Conservation (phyloP, 2,329 filamentous ascomycete genomes). For the Ascochyta viciae-villosae region DNA sequence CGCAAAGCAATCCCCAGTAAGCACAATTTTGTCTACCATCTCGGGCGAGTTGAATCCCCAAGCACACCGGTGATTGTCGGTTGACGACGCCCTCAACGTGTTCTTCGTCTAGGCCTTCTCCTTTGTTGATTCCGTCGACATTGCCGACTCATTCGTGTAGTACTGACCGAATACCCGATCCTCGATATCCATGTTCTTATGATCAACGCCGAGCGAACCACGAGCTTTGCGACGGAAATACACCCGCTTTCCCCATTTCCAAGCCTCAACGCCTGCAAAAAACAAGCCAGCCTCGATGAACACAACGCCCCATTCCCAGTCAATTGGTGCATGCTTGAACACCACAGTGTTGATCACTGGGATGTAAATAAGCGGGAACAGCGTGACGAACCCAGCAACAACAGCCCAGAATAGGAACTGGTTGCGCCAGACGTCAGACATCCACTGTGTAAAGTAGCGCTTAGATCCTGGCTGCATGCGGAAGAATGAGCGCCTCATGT, state of each 20-base stretch:
- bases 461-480: conserved; percentile 71
- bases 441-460: conserved; percentile 63
- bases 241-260: conserved; percentile 71
- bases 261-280: conserved; percentile 68
- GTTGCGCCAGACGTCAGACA: conserved; percentile 73
- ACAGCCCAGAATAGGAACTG: conserved; percentile 64
- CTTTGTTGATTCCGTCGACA: conserved; percentile 1
- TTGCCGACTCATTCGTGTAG: conserved; percentile 3
- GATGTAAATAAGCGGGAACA: conserved; percentile 65
- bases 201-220: conserved; percentile 1
- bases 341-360: conserved; percentile 70
- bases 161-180: conserved; percentile 16
- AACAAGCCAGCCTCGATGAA: conserved; percentile 68
- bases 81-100: not conserved
- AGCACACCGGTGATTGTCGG: not conserved
- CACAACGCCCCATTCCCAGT: conserved; percentile 74
- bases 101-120: conserved; percentile 5
- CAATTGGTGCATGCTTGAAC: conserved; percentile 70
- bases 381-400: conserved; percentile 53
- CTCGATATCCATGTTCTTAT: conserved; percentile 8
- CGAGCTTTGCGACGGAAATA: conserved; percentile 38
- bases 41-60: conserved; percentile 16
- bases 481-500: conserved; percentile 77
- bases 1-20: not conserved
- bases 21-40: not conserved